Evolutionary conservation across 1,284 basidiomycete species (phyloP), one percentile per base, ranked within the genome.

Genomic region (Lentinula novae-zelandiae): DNA sequence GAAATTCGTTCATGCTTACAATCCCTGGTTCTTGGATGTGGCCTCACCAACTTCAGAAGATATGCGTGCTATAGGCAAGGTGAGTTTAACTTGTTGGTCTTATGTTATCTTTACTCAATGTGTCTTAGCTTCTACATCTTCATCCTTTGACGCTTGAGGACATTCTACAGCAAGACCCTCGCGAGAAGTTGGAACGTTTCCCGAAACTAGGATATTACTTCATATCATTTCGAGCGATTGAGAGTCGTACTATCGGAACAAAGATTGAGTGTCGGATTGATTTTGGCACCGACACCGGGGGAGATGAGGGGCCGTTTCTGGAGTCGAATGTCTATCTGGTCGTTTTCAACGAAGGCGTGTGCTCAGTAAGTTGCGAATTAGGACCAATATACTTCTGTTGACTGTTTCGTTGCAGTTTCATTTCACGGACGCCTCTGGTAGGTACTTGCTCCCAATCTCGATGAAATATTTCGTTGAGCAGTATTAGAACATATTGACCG

Each of bases 131-230:
- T 17, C 81, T 98, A 31, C 92, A 93, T 57, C 82, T 98, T 1
- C 96, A 98, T 73, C 96, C 96, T 0, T 80, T 98, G 20, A 98
- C 96, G 0, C 82, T 98, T 13, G 96, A 98, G 73, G 96, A 98
- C 76, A 94, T 98, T 39, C 75, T 98, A n/a, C 93, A 95, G 65
- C 90, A 93, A 74, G 95, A 98, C 65, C 90, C 93, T 17, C 84
- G 95, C 39, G 96, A 98, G 74, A 98, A 98, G 74, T 77, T 97
- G 13, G 96, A 98, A 69, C 76, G 88, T 3, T 98, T 96, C 71
- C 87, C 92, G 5, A 87, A 85, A 63, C 82, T 98, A 7, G 95
- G 95, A 0, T 98, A 98, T 74, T 95, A 97, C 72, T 95, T 98
- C 69, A 80, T 98, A 60, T 92, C 91, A 8, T 92, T 98, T 65